Base-by-base conservation (phyloP, 306 rosid species). In the Lathyrus oleraceus region DNA sequence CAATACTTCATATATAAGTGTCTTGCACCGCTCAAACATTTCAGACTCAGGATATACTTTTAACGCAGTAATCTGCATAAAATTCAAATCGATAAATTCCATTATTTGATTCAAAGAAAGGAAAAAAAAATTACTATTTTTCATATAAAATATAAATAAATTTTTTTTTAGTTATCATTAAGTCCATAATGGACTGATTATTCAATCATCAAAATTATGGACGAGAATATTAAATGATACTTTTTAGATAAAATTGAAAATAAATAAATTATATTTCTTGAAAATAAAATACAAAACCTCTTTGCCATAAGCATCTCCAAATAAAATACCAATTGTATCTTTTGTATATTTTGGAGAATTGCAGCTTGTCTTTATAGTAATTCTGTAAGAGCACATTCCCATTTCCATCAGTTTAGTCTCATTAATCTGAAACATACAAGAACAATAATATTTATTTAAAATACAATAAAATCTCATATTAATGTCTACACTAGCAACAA, bases 241-340 rank as follows among this genome's bases (percentile, higher is more conserved):
- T 35, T 5, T 32, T 32, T 32, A 5, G 0, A 35, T 35, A 35
- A 35, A 35, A 35, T 35, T 6, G 36, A 7, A 35, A 35, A 8
- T 7, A 6, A 6, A 35, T 7, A 35, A 35, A 35, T 35, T 6
- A 8, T 35, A 35, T 6, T 1, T 35, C 8, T 35, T 35, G 39
- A 35, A 35, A 35, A 35, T 7, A 42, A 10, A 47, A 3, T 1
- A 53, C 10, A 10, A 4, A 53, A 91, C 98, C 98, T 86, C 89
- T 61, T 82, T 74, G 68, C 96, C 96, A 73, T 85, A 62, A 21
- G 88, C 95, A 61, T 92, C 98, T 10, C 98, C 96, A 62, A 92
- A 86, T 5, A 85, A 3, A 65, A 89, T 75, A 70, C 95, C 82
- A 66, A 92, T 87, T 21, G 53, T 77, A 67, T 89, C 96, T 70